phyloP scores from a whole-genome alignment of 1,139 yeast species.

The Kluyveromyces sp. region DNA sequence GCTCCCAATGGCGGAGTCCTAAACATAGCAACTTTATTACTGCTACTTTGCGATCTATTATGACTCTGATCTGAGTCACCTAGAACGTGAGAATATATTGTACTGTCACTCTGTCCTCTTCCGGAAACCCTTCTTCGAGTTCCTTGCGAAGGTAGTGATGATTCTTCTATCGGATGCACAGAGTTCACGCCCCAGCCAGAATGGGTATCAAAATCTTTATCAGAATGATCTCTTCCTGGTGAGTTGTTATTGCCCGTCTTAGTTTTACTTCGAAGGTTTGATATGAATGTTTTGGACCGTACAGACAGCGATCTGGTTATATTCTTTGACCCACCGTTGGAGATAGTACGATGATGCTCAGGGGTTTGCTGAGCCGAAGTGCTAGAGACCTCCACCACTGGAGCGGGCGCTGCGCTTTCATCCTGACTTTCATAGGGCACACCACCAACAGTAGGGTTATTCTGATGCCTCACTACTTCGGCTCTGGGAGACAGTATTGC shows the following conservation, averaged over 20 bases:
- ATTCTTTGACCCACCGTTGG: conserved; percentile 13
- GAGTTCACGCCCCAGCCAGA: conserved; percentile 29
- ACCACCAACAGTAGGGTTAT: neutral
- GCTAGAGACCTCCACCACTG: neutral
- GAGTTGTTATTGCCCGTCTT: conserved; percentile 6
- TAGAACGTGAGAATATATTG: conserved; percentile 12
- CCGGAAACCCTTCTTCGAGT: conserved; percentile 5
- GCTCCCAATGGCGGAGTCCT: conserved; percentile 27
- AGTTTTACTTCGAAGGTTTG: conserved; percentile 19
- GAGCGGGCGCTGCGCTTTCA: neutral
- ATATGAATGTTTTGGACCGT: conserved; percentile 22
- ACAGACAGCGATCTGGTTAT: conserved; percentile 25
- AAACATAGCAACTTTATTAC: conserved; percentile 21
- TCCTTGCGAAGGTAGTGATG: neutral
- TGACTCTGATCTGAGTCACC: neutral
- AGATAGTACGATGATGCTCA: conserved; percentile 11
- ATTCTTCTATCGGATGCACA: conserved; percentile 2
- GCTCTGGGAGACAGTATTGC: conserved; percentile 1
- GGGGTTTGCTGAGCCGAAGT: neutral
- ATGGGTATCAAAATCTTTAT: conserved; percentile 25
- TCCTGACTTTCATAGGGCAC: conserved; percentile 1
- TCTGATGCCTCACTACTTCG: neutral
- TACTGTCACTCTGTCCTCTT: conserved; percentile 28
- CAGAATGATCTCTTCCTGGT: conserved; percentile 6
- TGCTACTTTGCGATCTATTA: conserved; percentile 16